These are phyloP conservation scores for Ganoderma sp. DNA, from an alignment of 1,284 basidiomycete species.

Conservation along the genomic window DNA sequence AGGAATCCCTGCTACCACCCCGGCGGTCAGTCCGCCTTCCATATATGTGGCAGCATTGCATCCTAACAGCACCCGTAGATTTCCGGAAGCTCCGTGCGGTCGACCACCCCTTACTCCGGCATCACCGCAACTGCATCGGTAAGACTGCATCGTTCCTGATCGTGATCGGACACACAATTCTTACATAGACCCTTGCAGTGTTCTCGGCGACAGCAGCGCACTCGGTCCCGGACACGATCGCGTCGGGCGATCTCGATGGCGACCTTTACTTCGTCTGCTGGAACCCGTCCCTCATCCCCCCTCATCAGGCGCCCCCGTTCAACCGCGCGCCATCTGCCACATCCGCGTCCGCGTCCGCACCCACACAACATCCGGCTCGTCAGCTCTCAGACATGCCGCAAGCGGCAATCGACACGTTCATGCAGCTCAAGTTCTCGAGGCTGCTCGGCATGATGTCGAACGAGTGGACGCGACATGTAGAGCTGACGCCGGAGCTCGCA, in stretches of 20 bases:
- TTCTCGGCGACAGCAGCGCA: constrained; percentile 29
- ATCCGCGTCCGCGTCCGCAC: neutral
- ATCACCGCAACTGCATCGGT: constrained; percentile 35
- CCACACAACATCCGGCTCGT: neutral
- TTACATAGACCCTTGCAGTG: constrained; percentile 16
- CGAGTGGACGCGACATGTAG: constrained; percentile 26
- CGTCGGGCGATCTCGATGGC: constrained; percentile 36
- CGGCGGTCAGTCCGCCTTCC: constrained; percentile 21
- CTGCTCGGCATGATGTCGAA: constrained; percentile 29
- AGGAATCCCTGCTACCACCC: constrained; percentile 33
- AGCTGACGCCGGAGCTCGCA: constrained; percentile 26
- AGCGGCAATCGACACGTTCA: constrained; percentile 31
- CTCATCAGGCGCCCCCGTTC: constrained; percentile 5
- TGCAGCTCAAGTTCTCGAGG: constrained; percentile 27
- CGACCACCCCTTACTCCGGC: constrained; percentile 26
- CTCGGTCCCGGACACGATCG: constrained; percentile 32
- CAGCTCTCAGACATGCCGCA: constrained; percentile 15
- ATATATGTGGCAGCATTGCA: neutral
- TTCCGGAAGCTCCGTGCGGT: constrained; percentile 32
- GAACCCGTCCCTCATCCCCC: constrained; percentile 29
- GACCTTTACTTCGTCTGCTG: constrained; percentile 33
- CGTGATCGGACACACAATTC: neutral
- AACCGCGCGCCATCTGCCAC: constrained; percentile 9
- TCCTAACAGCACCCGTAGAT: constrained; percentile 15
- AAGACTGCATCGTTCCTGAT: neutral